These are phyloP conservation scores for Hypoxylon sp. DNA, from an alignment of 2,329 filamentous ascomycete species.

Conservation along the genomic window DNA sequence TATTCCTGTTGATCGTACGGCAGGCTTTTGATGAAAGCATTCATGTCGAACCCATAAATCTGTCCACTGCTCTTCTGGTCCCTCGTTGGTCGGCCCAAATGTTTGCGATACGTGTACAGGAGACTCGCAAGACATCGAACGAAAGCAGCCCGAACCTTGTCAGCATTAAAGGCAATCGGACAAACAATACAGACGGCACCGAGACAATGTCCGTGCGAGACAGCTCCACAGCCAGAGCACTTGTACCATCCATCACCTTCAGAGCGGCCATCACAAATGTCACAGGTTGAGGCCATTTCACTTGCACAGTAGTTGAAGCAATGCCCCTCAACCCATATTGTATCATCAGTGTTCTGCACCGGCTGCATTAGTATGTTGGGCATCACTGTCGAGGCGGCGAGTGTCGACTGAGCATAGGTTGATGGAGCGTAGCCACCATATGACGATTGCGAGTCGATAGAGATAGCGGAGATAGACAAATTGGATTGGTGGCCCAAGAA, in stretches of 20 bases:
- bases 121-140: constrained; percentile 76
- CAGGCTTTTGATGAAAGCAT: constrained; percentile 74
- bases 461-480: constrained; percentile 72
- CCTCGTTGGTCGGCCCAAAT: constrained; percentile 71
- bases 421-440: constrained; percentile 85
- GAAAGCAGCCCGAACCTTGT: constrained; percentile 75
- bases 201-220: constrained; percentile 72
- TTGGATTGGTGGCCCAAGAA: constrained; percentile 77
- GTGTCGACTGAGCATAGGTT: constrained; percentile 86
- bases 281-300: constrained; percentile 75
- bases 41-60: constrained; percentile 75
- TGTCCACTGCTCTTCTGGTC: constrained; percentile 74
- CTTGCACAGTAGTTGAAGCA: constrained; percentile 77
- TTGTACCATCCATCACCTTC: constrained; percentile 81
- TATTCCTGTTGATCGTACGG: constrained; percentile 78
- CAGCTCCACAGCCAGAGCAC: constrained; percentile 75
- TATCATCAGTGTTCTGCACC: constrained; percentile 83
- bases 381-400: constrained; percentile 89
- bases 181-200: constrained; percentile 76
- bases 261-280: constrained; percentile 82
- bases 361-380: constrained; percentile 85
- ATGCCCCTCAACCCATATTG: constrained; percentile 88
- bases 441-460: constrained; percentile 77
- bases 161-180: constrained; percentile 72
- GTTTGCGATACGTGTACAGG: constrained; percentile 76